Conservation (phyloP, 1,139 yeast species). For the Candida albicans region DNA sequence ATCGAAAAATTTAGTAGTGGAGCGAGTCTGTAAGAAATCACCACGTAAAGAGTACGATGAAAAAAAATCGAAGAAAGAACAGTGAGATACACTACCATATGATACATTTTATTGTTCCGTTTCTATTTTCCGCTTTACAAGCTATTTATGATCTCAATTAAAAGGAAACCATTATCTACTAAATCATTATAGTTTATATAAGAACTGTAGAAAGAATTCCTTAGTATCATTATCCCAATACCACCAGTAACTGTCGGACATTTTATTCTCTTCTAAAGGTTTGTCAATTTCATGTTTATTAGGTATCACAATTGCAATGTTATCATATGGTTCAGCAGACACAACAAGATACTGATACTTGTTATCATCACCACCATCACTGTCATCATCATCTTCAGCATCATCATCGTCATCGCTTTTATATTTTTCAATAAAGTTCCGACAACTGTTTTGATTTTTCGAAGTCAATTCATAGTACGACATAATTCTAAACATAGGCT, state of each 20-base stretch:
- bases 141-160: no score
- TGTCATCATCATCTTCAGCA: slow-evolving; percentile 18
- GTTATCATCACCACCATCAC: slow-evolving; percentile 34
- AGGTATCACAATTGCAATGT: slow-evolving; percentile 69
- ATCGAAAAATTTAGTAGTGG: background rate
- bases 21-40: no score
- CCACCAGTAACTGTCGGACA: slow-evolving; percentile 59
- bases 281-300: slow-evolving; percentile 53
- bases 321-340: slow-evolving; percentile 84
- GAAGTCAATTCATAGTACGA: slow-evolving; percentile 66
- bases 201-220: slow-evolving; percentile 67
- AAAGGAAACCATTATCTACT: background rate
- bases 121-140: background rate
- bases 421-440: slow-evolving; percentile 23
- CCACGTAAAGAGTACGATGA: background rate
- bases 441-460: slow-evolving; percentile 32
- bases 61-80: background rate
- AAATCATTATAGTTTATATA: slow-evolving; percentile 35
- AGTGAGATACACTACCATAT: background rate
- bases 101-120: background rate
- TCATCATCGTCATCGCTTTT: slow-evolving; percentile 13
- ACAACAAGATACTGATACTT: slow-evolving; percentile 66
- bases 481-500: slow-evolving; percentile 73
- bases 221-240: slow-evolving; percentile 68
- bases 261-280: slow-evolving; percentile 30